Percentiles rank a stretch among this genome's conserved stretches.
Evolutionary conservation across 1,284 basidiomycete species (phyloP).

Genomic region (Ustanciosporium gigantosporum): DNA sequence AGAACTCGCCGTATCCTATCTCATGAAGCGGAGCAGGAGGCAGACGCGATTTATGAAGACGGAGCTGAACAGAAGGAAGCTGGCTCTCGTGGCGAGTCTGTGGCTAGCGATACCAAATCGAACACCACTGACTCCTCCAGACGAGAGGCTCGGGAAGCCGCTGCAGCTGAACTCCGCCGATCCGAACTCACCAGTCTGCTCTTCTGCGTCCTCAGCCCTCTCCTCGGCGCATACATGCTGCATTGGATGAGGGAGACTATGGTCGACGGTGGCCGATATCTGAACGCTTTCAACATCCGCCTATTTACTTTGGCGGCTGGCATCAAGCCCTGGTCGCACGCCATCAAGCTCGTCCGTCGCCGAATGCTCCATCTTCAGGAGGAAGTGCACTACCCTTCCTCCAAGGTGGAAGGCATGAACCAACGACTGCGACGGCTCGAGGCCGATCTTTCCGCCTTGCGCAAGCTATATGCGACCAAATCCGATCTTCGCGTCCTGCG

Average conservation of each 20-base stretch:
- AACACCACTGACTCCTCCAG: neutral
- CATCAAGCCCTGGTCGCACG: constrained; percentile 59
- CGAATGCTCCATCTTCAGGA: constrained; percentile 55
- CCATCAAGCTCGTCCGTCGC: constrained; percentile 32
- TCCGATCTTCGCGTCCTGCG: constrained; percentile 56
- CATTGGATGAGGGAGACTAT: constrained; percentile 56
- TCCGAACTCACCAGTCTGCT: constrained; percentile 56
- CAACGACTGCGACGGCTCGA: constrained; percentile 56
- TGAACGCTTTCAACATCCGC: constrained; percentile 59
- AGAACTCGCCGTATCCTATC: constrained; percentile 49
- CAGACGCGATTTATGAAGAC: constrained; percentile 12
- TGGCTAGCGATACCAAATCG: neutral
- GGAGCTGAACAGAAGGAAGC: constrained; percentile 11
- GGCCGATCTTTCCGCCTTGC: constrained; percentile 48
- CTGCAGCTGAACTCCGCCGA: constrained; percentile 53
- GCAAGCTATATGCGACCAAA: constrained; percentile 53
- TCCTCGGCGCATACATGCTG: constrained; percentile 58
- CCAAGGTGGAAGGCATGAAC: constrained; percentile 56
- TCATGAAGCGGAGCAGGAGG: constrained; percentile 39
- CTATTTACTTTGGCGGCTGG: constrained; percentile 61
- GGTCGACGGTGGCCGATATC: constrained; percentile 53
- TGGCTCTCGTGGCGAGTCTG: neutral
- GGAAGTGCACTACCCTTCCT: constrained; percentile 54
- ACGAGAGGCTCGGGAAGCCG: constrained; percentile 22
- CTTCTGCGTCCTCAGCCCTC: constrained; percentile 55